A percentile compares a stretch with the other conserved stretches of the same genome.
Evolutionary conservation across 257 asterid genomes (phyloP).

Genomic region (Gardenia jasminoides): DNA sequence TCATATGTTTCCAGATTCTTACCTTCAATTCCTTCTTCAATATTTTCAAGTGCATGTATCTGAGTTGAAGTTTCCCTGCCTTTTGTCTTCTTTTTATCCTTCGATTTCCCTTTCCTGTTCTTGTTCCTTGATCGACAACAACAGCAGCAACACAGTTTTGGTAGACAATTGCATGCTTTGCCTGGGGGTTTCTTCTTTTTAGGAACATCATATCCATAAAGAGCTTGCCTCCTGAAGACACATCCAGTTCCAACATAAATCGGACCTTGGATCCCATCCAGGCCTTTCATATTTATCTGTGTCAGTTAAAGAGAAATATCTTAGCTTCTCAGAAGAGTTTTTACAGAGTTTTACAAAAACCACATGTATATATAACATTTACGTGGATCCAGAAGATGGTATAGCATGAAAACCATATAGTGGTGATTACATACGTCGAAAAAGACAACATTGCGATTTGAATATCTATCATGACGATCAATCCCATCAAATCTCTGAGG

Average conservation of each 20-base stretch:
- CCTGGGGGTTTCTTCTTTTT: constrained; percentile 87
- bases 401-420: background rate
- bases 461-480: constrained; percentile 91
- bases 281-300: constrained; percentile 98
- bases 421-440: constrained; percentile 64
- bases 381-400: background rate
- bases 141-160: constrained; percentile 68
- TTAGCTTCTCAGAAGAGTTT: constrained; percentile 21
- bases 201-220: constrained; percentile 91
- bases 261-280: constrained; percentile 98
- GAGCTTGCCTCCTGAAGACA: constrained; percentile 93
- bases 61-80: constrained; percentile 69
- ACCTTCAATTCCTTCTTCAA: constrained; percentile 96
- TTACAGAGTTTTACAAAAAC: background rate
- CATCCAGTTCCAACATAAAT: constrained; percentile 97
- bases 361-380: background rate
- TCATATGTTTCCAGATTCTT: constrained; percentile 7
- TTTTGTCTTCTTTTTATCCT: constrained; percentile 72
- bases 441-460: constrained; percentile 92
- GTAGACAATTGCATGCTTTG: constrained; percentile 94
- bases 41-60: constrained; percentile 95
- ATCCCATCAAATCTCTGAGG: constrained; percentile 98
- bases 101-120: constrained; percentile 53
- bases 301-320: constrained; percentile 8
- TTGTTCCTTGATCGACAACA: constrained; percentile 62